Conservation (phyloP, 495 filamentous ascomycete genomes). For the Bacidia gigantensis region DNA sequence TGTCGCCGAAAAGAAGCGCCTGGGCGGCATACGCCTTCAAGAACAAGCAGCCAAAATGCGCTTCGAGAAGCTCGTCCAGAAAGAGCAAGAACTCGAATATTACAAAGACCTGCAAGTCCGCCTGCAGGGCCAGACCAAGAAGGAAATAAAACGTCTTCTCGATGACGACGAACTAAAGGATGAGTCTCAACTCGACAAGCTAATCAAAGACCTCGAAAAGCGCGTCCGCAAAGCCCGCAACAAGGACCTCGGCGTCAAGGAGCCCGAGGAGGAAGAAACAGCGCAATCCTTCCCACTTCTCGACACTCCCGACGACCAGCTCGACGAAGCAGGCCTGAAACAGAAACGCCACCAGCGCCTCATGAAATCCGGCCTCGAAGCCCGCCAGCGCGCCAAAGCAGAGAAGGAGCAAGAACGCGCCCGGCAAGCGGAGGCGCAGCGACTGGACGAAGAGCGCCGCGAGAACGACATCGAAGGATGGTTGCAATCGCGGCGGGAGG, state of each 20-base stretch:
- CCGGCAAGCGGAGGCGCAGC: constrained; percentile 64
- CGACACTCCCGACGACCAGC: constrained; percentile 77
- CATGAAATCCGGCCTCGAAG: constrained; percentile 87
- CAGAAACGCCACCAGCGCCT: constrained; percentile 83
- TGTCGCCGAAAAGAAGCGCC: constrained; percentile 82
- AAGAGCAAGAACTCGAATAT: constrained; percentile 90
- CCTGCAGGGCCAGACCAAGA: constrained; percentile 62
- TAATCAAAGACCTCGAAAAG: constrained; percentile 76
- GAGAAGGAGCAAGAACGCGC: constrained; percentile 90
- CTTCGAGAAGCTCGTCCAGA: constrained; percentile 82
- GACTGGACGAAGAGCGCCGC: constrained; percentile 68
- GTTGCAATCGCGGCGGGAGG: constrained; percentile 65
- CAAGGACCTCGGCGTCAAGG: constrained; percentile 77
- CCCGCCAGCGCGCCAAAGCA: constrained; percentile 75
- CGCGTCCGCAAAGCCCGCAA: constrained; percentile 77
- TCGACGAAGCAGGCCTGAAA: constrained; percentile 82
- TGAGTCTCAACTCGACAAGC: constrained; percentile 64
- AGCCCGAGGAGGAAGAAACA: constrained; percentile 58
- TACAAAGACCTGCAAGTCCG: constrained; percentile 66
- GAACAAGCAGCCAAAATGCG: constrained; percentile 96
- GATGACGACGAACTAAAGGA: constrained; percentile 88
- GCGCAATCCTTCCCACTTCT: constrained; percentile 75
- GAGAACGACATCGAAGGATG: constrained; percentile 76
- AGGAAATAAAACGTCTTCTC: constrained; percentile 70
- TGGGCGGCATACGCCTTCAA: constrained; percentile 79